Percentiles rank a stretch among this genome's conserved stretches.
phyloP scores from a whole-genome alignment of 2,329 filamentous ascomycete genomes.

The Aspergillus nomiae region DNA sequence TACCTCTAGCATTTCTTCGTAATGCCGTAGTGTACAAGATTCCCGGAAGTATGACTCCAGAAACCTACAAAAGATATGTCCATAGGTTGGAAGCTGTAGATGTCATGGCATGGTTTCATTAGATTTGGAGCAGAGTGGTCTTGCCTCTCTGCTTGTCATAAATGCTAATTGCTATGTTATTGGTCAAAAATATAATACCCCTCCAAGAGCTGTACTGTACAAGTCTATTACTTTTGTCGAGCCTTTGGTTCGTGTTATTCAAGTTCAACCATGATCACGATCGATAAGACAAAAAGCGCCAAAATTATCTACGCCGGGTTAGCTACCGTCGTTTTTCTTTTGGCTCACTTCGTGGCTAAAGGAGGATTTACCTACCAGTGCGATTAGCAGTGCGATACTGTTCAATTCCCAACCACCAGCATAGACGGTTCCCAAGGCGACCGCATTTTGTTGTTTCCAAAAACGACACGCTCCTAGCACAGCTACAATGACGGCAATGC shows the following conservation, averaged over 20 bases:
- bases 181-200: background rate
- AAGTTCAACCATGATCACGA: constrained; percentile 15
- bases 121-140: background rate
- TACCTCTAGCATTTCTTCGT: background rate
- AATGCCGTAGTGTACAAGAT: background rate
- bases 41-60: background rate
- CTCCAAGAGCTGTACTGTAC: background rate
- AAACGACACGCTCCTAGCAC: constrained; percentile 60
- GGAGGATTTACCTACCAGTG: constrained; percentile 48
- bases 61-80: background rate
- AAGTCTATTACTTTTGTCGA: background rate
- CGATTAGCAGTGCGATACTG: constrained; percentile 48
- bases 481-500: constrained; percentile 55
- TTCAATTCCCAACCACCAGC: constrained; percentile 63
- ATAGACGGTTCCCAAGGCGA: constrained; percentile 59
- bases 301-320: constrained; percentile 15
- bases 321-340: background rate
- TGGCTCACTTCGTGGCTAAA: too few relatives aligned
- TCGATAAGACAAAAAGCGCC: constrained; percentile 18
- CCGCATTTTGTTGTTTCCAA: constrained; percentile 62
- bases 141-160: too few relatives aligned
- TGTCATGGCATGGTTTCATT: background rate
- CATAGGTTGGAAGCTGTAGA: background rate
- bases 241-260: background rate
- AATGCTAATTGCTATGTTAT: background rate